Conservation (phyloP, 75 land plant genomes). For the Ceratopteris richardii region DNA sequence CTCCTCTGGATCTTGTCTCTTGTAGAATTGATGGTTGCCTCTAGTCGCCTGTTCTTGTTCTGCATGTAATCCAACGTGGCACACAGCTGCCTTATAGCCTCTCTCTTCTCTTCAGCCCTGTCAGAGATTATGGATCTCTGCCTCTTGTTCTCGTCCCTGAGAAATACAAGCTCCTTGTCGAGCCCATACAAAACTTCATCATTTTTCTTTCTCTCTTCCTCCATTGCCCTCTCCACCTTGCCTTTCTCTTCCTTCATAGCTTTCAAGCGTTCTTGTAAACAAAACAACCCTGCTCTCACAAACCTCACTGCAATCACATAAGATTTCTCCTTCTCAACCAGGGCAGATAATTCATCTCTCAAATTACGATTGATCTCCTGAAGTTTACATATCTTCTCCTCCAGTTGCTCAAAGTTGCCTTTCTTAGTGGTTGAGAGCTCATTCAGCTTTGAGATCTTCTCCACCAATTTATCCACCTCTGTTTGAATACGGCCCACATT, state of each 20-base stretch:
- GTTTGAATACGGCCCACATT: not conserved
- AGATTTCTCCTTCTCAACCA: slow-evolving; percentile 2
- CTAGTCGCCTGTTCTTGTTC: slow-evolving; percentile 42
- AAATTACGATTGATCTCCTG: not conserved
- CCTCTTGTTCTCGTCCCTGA: slow-evolving; percentile 40
- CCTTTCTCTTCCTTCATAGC: slow-evolving; percentile 9
- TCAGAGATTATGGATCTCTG: slow-evolving; percentile 39
- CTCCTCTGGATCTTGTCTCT: slow-evolving; percentile 5
- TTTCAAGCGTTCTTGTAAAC: not conserved
- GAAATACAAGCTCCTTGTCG: slow-evolving; percentile 1
- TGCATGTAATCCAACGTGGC: slow-evolving; percentile 39
- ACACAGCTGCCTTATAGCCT: slow-evolving; percentile 71
- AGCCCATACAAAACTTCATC: not conserved
- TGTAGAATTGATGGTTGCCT: slow-evolving; percentile 15
- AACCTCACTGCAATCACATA: slow-evolving; percentile 3
- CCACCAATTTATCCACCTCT: not conserved
- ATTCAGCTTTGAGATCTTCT: slow-evolving; percentile 3
- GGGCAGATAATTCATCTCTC: not conserved
- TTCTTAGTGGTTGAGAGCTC: not conserved
- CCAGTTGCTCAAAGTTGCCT: slow-evolving; percentile 2
- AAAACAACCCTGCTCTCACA: slow-evolving; percentile 3
- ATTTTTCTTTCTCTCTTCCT: not conserved
- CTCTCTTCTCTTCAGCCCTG: slow-evolving; percentile 66
- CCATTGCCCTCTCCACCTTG: not conserved
- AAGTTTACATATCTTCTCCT: slow-evolving; percentile 3